Conservation (phyloP, 305 asterid genomes). For the Euphrasia arctica region DNA sequence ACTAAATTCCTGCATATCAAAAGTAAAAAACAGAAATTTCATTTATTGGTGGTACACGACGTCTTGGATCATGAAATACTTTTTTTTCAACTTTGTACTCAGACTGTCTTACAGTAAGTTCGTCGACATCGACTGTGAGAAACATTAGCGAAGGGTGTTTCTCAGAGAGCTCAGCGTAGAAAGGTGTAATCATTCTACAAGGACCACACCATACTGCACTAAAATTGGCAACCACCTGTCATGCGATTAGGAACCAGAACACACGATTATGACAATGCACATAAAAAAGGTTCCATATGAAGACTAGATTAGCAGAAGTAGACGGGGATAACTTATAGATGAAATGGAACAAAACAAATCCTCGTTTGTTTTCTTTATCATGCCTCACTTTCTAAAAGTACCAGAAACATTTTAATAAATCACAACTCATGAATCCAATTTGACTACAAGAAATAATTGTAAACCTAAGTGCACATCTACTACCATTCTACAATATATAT, state of each 20-base stretch:
- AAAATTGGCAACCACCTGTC: conserved; percentile 92
- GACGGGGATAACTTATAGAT: neutral
- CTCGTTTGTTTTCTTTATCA: no score
- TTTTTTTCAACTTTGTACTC: no score
- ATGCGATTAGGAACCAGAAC: conserved; percentile 24
- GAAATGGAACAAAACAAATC: no score
- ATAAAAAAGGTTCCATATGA: conserved; percentile 1
- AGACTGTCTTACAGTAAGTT: conserved; percentile 68
- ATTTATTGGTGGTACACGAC: neutral
- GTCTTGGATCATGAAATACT: no score
- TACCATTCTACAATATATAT: neutral
- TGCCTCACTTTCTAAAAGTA: conserved; percentile 3
- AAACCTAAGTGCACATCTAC: conserved; percentile 1
- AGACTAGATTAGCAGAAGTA: neutral
- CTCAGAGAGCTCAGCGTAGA: conserved; percentile 81
- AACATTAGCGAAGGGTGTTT: conserved; percentile 72
- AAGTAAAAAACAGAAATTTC: conserved; percentile 12
- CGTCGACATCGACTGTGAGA: conserved; percentile 85
- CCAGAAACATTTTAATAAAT: conserved; percentile 1
- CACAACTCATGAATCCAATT: conserved; percentile 2
- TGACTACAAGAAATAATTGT: neutral
- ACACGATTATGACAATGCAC: conserved; percentile 2
- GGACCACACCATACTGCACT: conserved; percentile 99
- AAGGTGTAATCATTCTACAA: conserved; percentile 89
- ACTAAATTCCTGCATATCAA: conserved; percentile 98